A percentile compares a stretch with the other conserved stretches of the same genome.
phyloP scores from a whole-genome alignment of 2,329 filamentous ascomycete genomes.

The Penicillium janthinellum region DNA sequence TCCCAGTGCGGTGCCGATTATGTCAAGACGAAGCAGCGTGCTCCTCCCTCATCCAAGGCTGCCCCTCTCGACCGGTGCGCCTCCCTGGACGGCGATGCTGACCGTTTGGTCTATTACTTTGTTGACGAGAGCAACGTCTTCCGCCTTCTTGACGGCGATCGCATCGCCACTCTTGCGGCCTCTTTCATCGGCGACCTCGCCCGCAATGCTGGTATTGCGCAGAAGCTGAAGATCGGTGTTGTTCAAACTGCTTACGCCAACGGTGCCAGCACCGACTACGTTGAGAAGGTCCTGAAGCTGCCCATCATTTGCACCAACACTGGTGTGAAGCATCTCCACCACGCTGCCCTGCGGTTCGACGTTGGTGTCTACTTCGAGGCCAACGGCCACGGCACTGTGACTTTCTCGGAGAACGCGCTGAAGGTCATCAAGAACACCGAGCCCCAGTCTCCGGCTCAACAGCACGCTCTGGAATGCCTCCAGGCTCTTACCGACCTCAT shows the following conservation, averaged over 20 bases:
- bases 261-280: conserved; percentile 88
- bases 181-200: conserved; percentile 91
- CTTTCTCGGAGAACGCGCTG: conserved; percentile 85
- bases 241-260: conserved; percentile 98
- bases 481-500: conserved; percentile 84
- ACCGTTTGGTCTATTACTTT: conserved; percentile 95
- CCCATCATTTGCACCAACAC: conserved; percentile 92
- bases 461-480: conserved; percentile 83
- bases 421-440: conserved; percentile 75
- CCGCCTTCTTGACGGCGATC: conserved; percentile 91
- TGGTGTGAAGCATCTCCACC: conserved; percentile 96
- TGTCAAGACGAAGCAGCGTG: conserved; percentile 94
- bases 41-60: conserved; percentile 79
- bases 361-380: conserved; percentile 98
- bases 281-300: conserved; percentile 82
- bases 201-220: conserved; percentile 73
- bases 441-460: conserved; percentile 88
- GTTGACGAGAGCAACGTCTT: conserved; percentile 79
- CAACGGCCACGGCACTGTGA: conserved; percentile 94
- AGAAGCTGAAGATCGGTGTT: conserved; percentile 85
- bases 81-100: conserved; percentile 92
- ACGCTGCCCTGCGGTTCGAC: conserved; percentile 92
- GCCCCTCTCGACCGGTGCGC: conserved; percentile 76
- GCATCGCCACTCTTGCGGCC: conserved; percentile 91
- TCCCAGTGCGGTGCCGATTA: conserved; percentile 86